These are phyloP conservation scores for Kalaharituber pfeilii DNA, from an alignment of 2,329 filamentous ascomycete species.

Conservation along the genomic window DNA sequence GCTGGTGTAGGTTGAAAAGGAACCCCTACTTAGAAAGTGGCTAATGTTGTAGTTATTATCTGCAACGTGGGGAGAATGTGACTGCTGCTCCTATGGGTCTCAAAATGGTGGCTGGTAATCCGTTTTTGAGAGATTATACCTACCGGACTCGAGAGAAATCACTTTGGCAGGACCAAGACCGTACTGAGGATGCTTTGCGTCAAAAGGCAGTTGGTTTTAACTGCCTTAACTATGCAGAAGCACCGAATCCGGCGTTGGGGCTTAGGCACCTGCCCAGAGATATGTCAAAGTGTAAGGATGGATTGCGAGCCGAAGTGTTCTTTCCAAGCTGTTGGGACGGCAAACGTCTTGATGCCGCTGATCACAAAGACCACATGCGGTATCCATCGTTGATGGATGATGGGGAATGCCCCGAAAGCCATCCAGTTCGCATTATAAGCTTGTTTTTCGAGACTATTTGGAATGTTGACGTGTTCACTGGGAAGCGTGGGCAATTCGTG, in stretches of 20 bases:
- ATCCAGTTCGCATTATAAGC: constrained; percentile 49
- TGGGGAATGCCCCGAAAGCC: constrained; percentile 55
- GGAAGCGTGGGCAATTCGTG: constrained; percentile 42
- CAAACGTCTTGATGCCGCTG: constrained; percentile 36
- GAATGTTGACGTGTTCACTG: constrained; percentile 49
- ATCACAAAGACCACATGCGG: constrained; percentile 50
- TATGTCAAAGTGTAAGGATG: constrained; percentile 62
- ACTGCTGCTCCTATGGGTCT: constrained; percentile 61
- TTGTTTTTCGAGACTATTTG: constrained; percentile 80
- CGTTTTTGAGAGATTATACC: constrained; percentile 49
- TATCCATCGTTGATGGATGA: constrained; percentile 63
- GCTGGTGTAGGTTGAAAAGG: no score
- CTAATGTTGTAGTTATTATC: no score
- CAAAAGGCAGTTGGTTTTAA: constrained; percentile 89
- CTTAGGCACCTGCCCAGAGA: constrained; percentile 72
- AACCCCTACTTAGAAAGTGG: no score
- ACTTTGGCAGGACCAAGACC: constrained; percentile 45
- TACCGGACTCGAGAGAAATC: constrained; percentile 49
- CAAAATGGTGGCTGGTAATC: constrained; percentile 65
- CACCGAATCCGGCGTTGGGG: constrained; percentile 55
- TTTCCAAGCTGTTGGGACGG: constrained; percentile 87
- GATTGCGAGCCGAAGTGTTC: constrained; percentile 66
- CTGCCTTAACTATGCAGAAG: constrained; percentile 61
- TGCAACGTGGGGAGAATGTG: constrained; percentile 49
- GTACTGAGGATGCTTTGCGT: constrained; percentile 43